Evolutionary conservation across 768 basidiomycete species (phyloP).

Genomic region (Mycena amicta): DNA sequence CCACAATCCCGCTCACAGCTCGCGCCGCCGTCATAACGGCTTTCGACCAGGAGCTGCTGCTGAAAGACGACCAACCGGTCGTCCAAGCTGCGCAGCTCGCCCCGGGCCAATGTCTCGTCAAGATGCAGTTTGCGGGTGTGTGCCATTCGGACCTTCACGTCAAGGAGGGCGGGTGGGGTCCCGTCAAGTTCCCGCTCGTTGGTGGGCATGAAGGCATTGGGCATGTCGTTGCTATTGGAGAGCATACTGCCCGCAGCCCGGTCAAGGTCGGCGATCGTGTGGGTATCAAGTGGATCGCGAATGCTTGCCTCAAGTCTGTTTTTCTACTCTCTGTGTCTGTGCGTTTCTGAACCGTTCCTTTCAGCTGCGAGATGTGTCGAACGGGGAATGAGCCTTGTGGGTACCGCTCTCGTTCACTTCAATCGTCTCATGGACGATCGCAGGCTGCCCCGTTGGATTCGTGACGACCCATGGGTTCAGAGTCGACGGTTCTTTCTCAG

Average conservation of each 20-base stretch:
- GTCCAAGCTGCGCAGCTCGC: constrained; percentile 55
- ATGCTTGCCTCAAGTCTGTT: constrained; percentile 40
- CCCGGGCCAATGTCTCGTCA: constrained; percentile 71
- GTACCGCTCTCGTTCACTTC: constrained; percentile 6
- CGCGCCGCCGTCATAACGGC: constrained; percentile 39
- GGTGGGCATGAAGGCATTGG: constrained; percentile 86
- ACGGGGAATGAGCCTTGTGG: constrained; percentile 57
- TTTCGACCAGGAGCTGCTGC: constrained; percentile 30
- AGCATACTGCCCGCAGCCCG: constrained; percentile 44
- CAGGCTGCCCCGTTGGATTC: constrained; percentile 50
- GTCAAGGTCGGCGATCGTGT: constrained; percentile 77
- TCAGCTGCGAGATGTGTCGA: constrained; percentile 72
- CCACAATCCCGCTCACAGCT: constrained; percentile 37
- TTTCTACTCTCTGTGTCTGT: not conserved
- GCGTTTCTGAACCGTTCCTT: not conserved
- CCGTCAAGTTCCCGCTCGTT: constrained; percentile 56
- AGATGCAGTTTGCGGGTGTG: constrained; percentile 66
- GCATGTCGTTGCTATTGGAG: constrained; percentile 74
- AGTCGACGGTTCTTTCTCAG: constrained; percentile 70
- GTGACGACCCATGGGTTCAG: constrained; percentile 59
- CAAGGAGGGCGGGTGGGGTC: constrained; percentile 67
- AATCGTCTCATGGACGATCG: not conserved
- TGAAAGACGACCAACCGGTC: constrained; percentile 53
- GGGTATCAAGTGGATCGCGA: constrained; percentile 72
- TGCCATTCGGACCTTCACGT: constrained; percentile 82